These are phyloP conservation scores for Mallotus nudiflorus DNA, from an alignment of 345 rosid species.

Conservation along the genomic window DNA sequence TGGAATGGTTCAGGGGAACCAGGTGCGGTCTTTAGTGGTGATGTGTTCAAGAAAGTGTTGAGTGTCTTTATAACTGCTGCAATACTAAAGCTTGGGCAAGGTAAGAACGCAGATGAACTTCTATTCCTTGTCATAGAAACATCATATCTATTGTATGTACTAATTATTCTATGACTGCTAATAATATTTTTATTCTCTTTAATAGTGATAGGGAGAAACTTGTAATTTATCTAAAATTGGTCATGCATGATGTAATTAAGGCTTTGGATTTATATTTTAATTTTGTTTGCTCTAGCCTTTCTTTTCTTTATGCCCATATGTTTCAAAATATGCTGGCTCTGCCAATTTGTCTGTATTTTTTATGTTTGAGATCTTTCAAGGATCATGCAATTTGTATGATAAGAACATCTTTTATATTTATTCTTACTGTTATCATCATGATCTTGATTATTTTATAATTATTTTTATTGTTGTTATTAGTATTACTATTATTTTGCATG, in stretches of 20 bases:
- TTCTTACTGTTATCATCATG: background rate
- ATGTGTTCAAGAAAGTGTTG: constrained; percentile 78
- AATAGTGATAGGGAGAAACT: background rate
- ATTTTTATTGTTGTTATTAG: background rate
- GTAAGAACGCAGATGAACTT: constrained; percentile 35
- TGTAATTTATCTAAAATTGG: background rate
- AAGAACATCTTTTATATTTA: background rate
- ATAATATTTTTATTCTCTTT: background rate
- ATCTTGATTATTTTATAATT: background rate
- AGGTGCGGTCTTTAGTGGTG: constrained; percentile 49
- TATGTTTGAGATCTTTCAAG: background rate
- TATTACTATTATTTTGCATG: background rate
- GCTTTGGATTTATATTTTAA: background rate
- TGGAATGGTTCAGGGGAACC: constrained; percentile 81
- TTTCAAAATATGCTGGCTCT: background rate
- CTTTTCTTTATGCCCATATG: background rate
- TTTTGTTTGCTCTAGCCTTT: background rate
- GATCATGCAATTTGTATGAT: background rate
- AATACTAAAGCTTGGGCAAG: constrained; percentile 95
- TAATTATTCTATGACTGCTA: background rate
- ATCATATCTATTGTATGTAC: background rate
- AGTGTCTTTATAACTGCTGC: constrained; percentile 97
- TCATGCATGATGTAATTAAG: background rate
- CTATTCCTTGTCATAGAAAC: background rate
- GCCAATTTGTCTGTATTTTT: background rate